Percentiles rank a stretch among this genome's conserved stretches.
Conservation (phyloP, 495 filamentous ascomycete genomes). For the Penicillium chermesinum region DNA sequence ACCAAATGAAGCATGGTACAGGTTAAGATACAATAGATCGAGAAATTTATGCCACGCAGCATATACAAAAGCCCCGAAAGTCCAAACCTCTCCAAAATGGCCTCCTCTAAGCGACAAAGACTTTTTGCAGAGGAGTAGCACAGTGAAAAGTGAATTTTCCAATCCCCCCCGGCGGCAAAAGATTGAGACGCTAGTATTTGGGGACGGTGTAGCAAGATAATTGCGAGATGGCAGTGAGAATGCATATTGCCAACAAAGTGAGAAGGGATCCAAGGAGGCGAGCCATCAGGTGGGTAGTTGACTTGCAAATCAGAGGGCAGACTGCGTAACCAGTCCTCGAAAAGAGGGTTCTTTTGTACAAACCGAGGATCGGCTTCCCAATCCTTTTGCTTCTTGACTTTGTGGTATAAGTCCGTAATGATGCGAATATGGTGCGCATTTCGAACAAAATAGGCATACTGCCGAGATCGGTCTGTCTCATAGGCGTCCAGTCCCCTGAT, state of each 20-base stretch:
- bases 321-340: slow-evolving; percentile 68
- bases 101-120: slow-evolving; percentile 88
- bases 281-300: slow-evolving; percentile 70
- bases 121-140: slow-evolving; percentile 84
- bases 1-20: slow-evolving; percentile 96
- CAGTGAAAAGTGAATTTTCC: slow-evolving; percentile 82
- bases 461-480: slow-evolving; percentile 72
- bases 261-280: slow-evolving; percentile 78
- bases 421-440: slow-evolving; percentile 73
- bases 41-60: slow-evolving; percentile 92
- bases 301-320: slow-evolving; percentile 78
- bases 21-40: slow-evolving; percentile 85
- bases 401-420: slow-evolving; percentile 69
- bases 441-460: slow-evolving; percentile 75
- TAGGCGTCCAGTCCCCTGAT: slow-evolving; percentile 65
- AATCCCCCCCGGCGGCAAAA: slow-evolving; percentile 64
- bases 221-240: slow-evolving; percentile 81
- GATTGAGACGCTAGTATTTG: slow-evolving; percentile 76
- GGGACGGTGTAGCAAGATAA: slow-evolving; percentile 85
- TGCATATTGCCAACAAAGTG: slow-evolving; percentile 92
- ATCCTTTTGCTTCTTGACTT: slow-evolving; percentile 76
- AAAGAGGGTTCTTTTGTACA: slow-evolving; percentile 66
- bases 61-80: slow-evolving; percentile 83
- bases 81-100: slow-evolving; percentile 70
- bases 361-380: slow-evolving; percentile 89